These are phyloP conservation scores for Xerocomus cyaneibrunnescens DNA, from an alignment of 1,284 basidiomycete genomes.

Conservation along the genomic window DNA sequence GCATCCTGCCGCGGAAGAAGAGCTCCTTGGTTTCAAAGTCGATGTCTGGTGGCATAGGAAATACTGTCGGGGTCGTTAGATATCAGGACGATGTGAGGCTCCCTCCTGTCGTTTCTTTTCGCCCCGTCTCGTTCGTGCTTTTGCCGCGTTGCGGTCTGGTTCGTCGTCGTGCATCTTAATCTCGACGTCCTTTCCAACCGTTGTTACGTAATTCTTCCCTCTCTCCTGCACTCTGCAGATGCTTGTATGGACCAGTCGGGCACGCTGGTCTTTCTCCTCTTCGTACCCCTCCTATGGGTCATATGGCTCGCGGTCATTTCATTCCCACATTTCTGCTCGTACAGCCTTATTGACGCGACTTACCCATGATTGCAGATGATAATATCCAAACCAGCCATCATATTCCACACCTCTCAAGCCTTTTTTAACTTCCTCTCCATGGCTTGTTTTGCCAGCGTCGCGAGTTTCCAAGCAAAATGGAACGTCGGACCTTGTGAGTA, in stretches of 20 bases:
- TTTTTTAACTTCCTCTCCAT: slow-evolving; percentile 91
- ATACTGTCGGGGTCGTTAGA: slow-evolving; percentile 56
- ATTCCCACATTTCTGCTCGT: slow-evolving; percentile 7
- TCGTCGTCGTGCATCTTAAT: slow-evolving; percentile 19
- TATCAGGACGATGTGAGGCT: slow-evolving; percentile 68
- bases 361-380: slow-evolving; percentile 62
- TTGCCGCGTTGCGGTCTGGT: slow-evolving; percentile 18
- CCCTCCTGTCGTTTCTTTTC: slow-evolving; percentile 7
- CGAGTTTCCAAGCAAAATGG: slow-evolving; percentile 83
- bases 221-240: slow-evolving; percentile 39
- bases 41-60: slow-evolving; percentile 52
- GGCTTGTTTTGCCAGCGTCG: slow-evolving; percentile 85
- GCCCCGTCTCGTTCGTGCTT: too few relatives aligned
- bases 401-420: slow-evolving; percentile 69
- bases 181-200: slow-evolving; percentile 23
- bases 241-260: slow-evolving; percentile 44
- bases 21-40: slow-evolving; percentile 28
- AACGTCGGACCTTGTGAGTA: slow-evolving; percentile 78
- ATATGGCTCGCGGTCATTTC: slow-evolving; percentile 64
- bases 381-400: slow-evolving; percentile 74
- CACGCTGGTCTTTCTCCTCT: slow-evolving; percentile 56
- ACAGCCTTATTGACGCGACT: slow-evolving; percentile 16
- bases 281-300: slow-evolving; percentile 59
- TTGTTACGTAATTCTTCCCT: slow-evolving; percentile 56
- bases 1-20: slow-evolving; percentile 27